Percentiles rank a stretch among this genome's conserved stretches.
Evolutionary conservation across 495 filamentous ascomycete genomes (phyloP).

Genomic region (Hypomontagnella submonticulosa): DNA sequence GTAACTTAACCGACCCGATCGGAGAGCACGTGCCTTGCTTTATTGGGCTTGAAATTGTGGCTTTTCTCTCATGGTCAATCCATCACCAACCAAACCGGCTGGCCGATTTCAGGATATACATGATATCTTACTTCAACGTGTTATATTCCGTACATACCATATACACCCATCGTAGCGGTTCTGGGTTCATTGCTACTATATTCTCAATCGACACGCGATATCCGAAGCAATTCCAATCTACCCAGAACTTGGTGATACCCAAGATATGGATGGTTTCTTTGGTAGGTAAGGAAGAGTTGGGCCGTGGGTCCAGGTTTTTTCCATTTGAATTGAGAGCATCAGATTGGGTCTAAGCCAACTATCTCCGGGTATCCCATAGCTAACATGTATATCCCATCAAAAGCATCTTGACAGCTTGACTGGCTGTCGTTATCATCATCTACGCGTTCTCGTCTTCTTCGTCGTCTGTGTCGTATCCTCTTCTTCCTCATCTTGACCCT

Average conservation of each 20-base stretch:
- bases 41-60: constrained; percentile 16
- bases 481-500: constrained; percentile 92
- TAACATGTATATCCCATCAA: background rate
- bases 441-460: constrained; percentile 78
- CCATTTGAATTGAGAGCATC: constrained; percentile 9
- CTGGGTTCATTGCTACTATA: background rate
- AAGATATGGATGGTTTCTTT: background rate
- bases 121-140: too few species aligned
- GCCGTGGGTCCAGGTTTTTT: background rate
- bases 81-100: too few species aligned
- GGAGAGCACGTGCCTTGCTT: constrained; percentile 35
- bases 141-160: background rate
- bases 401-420: background rate
- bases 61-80: background rate
- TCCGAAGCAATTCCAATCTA: background rate
- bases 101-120: too few species aligned
- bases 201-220: background rate
- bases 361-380: constrained; percentile 36
- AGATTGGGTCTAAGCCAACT: constrained; percentile 19
- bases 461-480: constrained; percentile 76
- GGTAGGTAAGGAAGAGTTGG: constrained; percentile 2
- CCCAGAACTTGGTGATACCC: background rate
- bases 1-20: constrained; percentile 25
- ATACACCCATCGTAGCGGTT: background rate
- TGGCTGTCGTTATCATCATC: constrained; percentile 39